Evolutionary conservation across 2,329 filamentous ascomycete species (phyloP).

Genomic region (Pseudogymnoascus sp.): DNA sequence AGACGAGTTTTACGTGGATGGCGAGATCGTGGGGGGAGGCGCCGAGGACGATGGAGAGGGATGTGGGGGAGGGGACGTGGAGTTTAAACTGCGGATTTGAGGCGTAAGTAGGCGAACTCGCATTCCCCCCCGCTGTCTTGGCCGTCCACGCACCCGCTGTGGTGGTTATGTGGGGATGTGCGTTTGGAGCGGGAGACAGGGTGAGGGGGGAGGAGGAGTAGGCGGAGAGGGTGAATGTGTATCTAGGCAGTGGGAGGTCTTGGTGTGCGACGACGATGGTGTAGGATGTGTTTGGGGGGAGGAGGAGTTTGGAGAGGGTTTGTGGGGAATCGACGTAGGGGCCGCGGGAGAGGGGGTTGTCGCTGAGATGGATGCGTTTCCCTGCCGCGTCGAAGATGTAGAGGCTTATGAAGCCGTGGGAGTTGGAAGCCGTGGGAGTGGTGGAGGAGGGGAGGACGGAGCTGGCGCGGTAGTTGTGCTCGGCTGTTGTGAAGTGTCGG

Average conservation of each 20-base stretch:
- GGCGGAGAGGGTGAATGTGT: conserved; percentile 80
- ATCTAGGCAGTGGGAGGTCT: conserved; percentile 60
- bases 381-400: conserved; percentile 69
- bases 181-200: conserved; percentile 46
- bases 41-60: conserved; percentile 66
- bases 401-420: conserved; percentile 75
- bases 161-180: conserved; percentile 49
- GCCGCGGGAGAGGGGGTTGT: conserved; percentile 61
- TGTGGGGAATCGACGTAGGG: conserved; percentile 94
- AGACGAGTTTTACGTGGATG: conserved; percentile 77
- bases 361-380: conserved; percentile 62
- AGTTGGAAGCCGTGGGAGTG: conserved; percentile 36
- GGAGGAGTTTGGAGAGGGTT: conserved; percentile 69
- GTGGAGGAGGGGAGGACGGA: conserved; percentile 26
- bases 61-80: conserved; percentile 43
- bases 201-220: conserved; percentile 59
- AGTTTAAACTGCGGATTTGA: conserved; percentile 82
- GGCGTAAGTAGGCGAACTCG: conserved; percentile 66
- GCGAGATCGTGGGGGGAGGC: conserved; percentile 58
- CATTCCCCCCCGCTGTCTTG: conserved; percentile 76
- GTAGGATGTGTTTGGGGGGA: conserved; percentile 36
- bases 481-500: conserved; percentile 70
- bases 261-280: conserved; percentile 69
- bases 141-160: conserved; percentile 63
- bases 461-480: conserved; percentile 33